Conservation (phyloP, 176 grass and related monocot species). For the Bolboschoenus planiculmis region DNA sequence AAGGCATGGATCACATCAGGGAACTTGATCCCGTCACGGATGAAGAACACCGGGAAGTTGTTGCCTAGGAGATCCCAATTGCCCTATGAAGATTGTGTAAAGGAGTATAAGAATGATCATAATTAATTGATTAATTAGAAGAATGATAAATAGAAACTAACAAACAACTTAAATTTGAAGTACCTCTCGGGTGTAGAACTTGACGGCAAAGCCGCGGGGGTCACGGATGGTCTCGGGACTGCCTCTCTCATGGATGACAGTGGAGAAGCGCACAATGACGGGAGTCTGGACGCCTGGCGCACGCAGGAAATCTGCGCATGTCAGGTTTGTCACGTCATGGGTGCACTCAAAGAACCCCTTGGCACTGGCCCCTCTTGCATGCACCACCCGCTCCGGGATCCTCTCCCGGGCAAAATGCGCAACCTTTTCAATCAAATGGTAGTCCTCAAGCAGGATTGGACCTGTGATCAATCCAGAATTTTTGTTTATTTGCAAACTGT, state of each 20-base stretch:
- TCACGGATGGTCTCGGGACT: slow-evolving; percentile 82
- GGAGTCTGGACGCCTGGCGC: slow-evolving; percentile 44
- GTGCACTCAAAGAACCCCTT: slow-evolving; percentile 95
- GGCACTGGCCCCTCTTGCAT: slow-evolving; percentile 66
- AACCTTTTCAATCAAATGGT: slow-evolving; percentile 78
- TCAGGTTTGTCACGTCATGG: slow-evolving; percentile 51
- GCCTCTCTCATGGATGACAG: slow-evolving; percentile 87
- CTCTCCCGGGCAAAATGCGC: slow-evolving; percentile 80
- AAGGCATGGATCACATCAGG: slow-evolving; percentile 91
- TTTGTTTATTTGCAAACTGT: not conserved
- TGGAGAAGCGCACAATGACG: slow-evolving; percentile 80
- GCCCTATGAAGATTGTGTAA: slow-evolving; percentile 21
- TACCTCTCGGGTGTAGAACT: slow-evolving; percentile 86
- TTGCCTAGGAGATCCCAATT: slow-evolving; percentile 91
- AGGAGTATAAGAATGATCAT: not conserved
- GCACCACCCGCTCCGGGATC: slow-evolving; percentile 86
- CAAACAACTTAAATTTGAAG: not conserved
- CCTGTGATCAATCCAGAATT: slow-evolving; percentile 4
- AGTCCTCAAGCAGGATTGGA: slow-evolving; percentile 72
- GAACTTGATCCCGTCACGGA: slow-evolving; percentile 91
- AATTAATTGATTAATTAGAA: not conserved
- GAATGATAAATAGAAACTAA: not conserved
- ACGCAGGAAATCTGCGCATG: slow-evolving; percentile 87
- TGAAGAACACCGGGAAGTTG: slow-evolving; percentile 98
- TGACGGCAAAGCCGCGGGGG: slow-evolving; percentile 89